Evolutionary conservation across 1,284 basidiomycete genomes (phyloP).

Genomic region (Heterobasidion irregulare): DNA sequence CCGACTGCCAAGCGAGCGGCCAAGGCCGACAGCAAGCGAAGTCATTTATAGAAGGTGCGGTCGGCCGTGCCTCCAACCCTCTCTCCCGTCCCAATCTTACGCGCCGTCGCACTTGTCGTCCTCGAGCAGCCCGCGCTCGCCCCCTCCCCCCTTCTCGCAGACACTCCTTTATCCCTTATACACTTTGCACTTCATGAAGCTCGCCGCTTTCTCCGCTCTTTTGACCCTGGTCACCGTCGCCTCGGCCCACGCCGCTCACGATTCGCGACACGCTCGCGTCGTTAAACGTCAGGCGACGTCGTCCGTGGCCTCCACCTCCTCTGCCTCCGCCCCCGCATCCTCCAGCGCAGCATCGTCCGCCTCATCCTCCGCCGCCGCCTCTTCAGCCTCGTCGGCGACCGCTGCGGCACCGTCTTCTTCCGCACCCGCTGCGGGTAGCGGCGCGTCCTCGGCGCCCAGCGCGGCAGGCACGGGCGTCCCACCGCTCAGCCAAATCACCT

Average conservation of each 20-base stretch:
- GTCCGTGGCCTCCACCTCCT: neutral
- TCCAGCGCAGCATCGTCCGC: constrained; percentile 11
- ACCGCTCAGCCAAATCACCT: constrained; percentile 54
- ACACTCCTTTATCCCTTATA: constrained; percentile 5
- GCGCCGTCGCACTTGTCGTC: neutral
- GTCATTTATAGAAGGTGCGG: neutral
- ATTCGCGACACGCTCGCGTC: neutral
- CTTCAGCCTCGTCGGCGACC: neutral
- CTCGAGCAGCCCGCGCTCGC: neutral
- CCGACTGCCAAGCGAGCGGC: neutral
- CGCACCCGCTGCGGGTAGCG: constrained; percentile 16
- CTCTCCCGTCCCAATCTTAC: neutral
- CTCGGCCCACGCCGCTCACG: neutral
- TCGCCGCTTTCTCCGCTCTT: constrained; percentile 33
- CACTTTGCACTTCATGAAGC: constrained; percentile 26
- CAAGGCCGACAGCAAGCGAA: neutral
- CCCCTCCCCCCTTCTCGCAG: neutral
- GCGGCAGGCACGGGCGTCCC: constrained; percentile 26
- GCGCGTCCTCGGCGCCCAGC: constrained; percentile 13
- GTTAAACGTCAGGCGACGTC: neutral
- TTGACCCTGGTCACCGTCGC: constrained; percentile 28
- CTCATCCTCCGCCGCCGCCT: constrained; percentile 10
- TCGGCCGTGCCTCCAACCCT: neutral
- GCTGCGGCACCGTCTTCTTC: constrained; percentile 8
- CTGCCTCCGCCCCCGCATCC: constrained; percentile 13